A percentile compares a stretch with the other conserved stretches of the same genome.
Evolutionary conservation across 108 stramenopile species (phyloP).

Genomic region (Epithemia pelagica): DNA sequence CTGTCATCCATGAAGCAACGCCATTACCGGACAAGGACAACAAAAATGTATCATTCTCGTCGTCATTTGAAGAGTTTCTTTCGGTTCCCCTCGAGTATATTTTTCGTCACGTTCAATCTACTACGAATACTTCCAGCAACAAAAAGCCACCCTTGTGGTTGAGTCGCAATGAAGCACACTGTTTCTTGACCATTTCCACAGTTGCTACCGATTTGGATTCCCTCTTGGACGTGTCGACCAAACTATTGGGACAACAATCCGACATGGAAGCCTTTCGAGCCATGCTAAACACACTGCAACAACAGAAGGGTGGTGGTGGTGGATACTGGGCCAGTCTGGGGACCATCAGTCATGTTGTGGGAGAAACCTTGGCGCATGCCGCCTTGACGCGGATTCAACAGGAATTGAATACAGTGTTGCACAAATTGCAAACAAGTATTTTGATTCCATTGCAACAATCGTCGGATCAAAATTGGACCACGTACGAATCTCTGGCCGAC

Average conservation of each 20-base stretch:
- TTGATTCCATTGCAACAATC: background rate
- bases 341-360: background rate
- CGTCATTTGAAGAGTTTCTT: background rate
- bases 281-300: too few relatives aligned
- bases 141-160: background rate
- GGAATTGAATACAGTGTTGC: background rate
- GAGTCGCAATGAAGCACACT: background rate
- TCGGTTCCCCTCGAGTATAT: background rate
- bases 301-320: background rate
- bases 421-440: background rate
- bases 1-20: too few relatives aligned
- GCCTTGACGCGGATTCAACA: background rate
- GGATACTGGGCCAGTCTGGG: background rate
- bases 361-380: background rate
- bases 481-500: background rate
- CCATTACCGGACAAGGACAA: too few relatives aligned
- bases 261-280: too few relatives aligned
- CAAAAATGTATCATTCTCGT: too few relatives aligned
- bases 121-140: background rate
- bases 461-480: conserved; percentile 1
- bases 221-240: background rate
- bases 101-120: background rate
- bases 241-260: background rate
- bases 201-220: background rate
- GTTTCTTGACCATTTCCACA: background rate